A percentile compares a stretch with the other conserved stretches of the same genome.
These are phyloP conservation scores for Arachis hypogaea DNA, from an alignment of 306 rosid species.

Conservation along the genomic window DNA sequence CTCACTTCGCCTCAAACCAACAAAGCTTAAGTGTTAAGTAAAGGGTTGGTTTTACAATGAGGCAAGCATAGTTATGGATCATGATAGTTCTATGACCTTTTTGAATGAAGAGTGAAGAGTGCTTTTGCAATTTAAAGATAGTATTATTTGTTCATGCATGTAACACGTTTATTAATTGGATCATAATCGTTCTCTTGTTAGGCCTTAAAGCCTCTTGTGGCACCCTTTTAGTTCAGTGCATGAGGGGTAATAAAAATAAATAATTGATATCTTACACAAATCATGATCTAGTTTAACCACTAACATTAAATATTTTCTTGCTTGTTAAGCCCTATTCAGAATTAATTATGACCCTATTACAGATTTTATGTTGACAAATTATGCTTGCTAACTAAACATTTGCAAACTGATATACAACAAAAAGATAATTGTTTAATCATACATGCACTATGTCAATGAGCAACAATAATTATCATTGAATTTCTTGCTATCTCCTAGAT, in stretches of 20 bases:
- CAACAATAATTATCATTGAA: not conserved
- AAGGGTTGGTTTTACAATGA: too few relatives aligned
- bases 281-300: not conserved
- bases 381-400: slow-evolving; percentile 2
- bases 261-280: not conserved
- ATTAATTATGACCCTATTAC: not conserved
- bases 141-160: too few relatives aligned
- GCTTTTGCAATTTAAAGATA: too few relatives aligned
- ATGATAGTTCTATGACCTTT: too few relatives aligned
- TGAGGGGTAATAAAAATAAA: not conserved
- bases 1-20: too few relatives aligned
- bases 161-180: too few relatives aligned
- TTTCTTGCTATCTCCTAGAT: slow-evolving; percentile 29
- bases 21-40: too few relatives aligned
- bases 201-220: too few relatives aligned
- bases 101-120: too few relatives aligned
- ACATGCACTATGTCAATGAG: slow-evolving; percentile 28
- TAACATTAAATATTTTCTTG: not conserved
- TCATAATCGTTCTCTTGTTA: too few relatives aligned
- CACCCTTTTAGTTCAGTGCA: too few relatives aligned
- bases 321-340: not conserved
- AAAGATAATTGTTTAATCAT: slow-evolving; percentile 16
- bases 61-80: too few relatives aligned
- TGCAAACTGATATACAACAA: slow-evolving; percentile 27
- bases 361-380: not conserved